Base-by-base conservation (phyloP, 176 grass and related monocot genomes). In the Musa acuminata region DNA sequence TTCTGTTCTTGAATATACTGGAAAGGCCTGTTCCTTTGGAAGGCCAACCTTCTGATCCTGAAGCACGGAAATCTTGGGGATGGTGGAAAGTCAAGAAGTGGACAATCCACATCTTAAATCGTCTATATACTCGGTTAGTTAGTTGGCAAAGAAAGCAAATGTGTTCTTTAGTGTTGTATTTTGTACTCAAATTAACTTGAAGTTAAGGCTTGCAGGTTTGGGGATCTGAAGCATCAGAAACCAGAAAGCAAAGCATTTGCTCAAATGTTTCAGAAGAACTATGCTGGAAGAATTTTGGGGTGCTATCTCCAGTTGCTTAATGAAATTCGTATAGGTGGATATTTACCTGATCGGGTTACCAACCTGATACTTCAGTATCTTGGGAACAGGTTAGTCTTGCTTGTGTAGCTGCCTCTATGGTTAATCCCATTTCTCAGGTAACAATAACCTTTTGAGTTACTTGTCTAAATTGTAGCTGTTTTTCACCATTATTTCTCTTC, bases 331-430 rank as follows among this genome's bases (percentile, higher is more conserved):
- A 87, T 77, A 71, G 92, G 92, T 4, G 89, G 85, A 43, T 96
- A 96, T 76, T 84, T 96, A 75, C 92, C 92, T 19, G 89, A 96
- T 82, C 84, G 92, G 81, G 88, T 91, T 74, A 87, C 84, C 78
- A 96, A 96, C 70, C 92, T 96, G 73, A 71, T 96, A 79, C 92
- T 96, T 89, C 92, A 96, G 80, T 96, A 96, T 80, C 82, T 96
- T 25, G 87, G 84, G 69, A 91, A 87, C 80, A 96, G 92, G 92
- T 94, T 76, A 74, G 69, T 75, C 64, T 67, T 72, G 53, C 23
- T 26, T 43, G 35, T 43, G 35, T 43, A 43, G 35, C 35, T 0
- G 35, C 3, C 35, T 43, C 35, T 43, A 43, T 43, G 35, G 35
- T 43, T 43, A 43, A 43, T 43, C 35, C 35, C 35, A 43, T 43